Base-by-base conservation (phyloP, 768 basidiomycete species). In the Suillus ampliporus region DNA sequence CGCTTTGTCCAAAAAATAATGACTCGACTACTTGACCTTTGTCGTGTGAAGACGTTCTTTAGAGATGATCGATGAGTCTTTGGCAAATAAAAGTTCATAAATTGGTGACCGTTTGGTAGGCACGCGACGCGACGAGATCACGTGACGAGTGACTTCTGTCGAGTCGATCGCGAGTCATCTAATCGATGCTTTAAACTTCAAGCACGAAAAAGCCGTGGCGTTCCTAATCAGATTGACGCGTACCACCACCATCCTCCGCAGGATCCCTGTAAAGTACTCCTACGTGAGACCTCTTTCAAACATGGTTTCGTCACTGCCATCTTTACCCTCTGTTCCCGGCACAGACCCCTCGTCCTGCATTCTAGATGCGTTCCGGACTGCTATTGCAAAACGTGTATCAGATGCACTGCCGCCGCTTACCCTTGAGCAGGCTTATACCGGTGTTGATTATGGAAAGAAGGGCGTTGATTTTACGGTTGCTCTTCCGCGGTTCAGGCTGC, bases 381-480 rank as follows among this genome's bases (percentile, higher is more conserved):
- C 92, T 43, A 91, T 94, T 68, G 92, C 95, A 5, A 82, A 88
- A 69, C 82, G 84, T 64, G 71, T 94, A 34, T 84, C 87, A 9
- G 87, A 90, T 57, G 83, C 86, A 0, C 76, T 94, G 8, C 86
- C 88, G 34, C 76, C 77, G 3, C 76, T 97, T 57, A 82, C 89
- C 0, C 64, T 94, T 31, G 91, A 92, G 44, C 87, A 92, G 69
- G 94, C 89, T 0, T 97, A 92, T 76, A 74, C 83, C 26, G 95
- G 92, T 23, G 90, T 97, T 1, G 91, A 95, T 73, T 92, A 90
- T 65, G 94, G 92, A 40, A 94, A 96, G 78, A 96, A 96, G 77
- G 94, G 92, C n/a, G 89, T 84, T 48, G 97, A 99, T 78, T 95
- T 97, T 68, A 91, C 91, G 0, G 86, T 98, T 21, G 95, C 97